Base-by-base conservation (phyloP, 176 grass and related monocot species). In the Triticum aestivum region DNA sequence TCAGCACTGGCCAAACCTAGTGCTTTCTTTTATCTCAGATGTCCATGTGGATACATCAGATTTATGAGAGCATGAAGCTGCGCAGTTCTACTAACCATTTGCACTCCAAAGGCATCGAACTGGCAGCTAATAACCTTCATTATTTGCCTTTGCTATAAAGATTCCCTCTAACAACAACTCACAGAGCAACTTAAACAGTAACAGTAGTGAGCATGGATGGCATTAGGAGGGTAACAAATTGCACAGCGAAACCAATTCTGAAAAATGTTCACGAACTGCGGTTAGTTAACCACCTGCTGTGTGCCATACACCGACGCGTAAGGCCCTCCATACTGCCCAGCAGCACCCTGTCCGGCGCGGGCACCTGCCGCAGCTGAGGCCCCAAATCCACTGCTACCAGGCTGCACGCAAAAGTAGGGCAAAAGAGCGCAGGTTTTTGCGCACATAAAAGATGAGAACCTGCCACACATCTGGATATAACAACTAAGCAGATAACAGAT, bases 261-360 rank as follows among this genome's bases (percentile, higher is more conserved):
- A 77, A 70, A 44, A 68, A 63, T 35, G 5, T 21, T 61, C 5
- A 33, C 14, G 14, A 35, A 80, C 59, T 72, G n/a, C 35, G 56
- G 38, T 24, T 86, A 67, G 18, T 14, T 37, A 73, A 66, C 42
- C 8, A 98, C 94, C 94, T 99, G 97, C 5, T 94, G 90, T 2
- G 54, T 13, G 83, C 75, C 88, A 73, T 96, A 99, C 37, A 93
- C 86, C 1, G 93, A 80, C 32, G 97, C 91, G 15, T 99, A 99
- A 61, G 86, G 82, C 30, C 87, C 88, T 26, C 86, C 87, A 83
- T 95, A 95, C 68, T 99, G 94, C 9, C 79, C 58, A 62, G 82
- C 54, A 23, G 87, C 70, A 3, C 82, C 80, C 65, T 94, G 82
- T 49, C 87, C 86, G 4, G 85, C 15, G 10, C 89, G 92, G 34